phyloP scores from a whole-genome alignment of 2,329 filamentous ascomycete genomes.

The Arthrobotrys pseudoclavata region DNA sequence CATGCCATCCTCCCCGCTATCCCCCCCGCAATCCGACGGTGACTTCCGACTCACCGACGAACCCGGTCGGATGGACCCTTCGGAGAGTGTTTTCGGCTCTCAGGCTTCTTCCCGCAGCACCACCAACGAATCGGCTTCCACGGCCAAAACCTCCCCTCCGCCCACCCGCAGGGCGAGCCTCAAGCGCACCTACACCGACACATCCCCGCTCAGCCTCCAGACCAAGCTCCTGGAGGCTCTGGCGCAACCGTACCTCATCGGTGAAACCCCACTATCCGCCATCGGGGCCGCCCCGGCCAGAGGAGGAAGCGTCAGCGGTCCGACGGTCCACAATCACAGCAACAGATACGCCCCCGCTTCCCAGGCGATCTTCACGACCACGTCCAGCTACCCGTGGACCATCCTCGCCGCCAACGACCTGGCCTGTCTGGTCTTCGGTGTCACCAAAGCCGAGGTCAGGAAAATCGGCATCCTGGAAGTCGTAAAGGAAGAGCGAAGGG shows the following conservation, averaged over 20 bases:
- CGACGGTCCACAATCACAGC: conserved; percentile 84
- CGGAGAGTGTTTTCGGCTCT: conserved; percentile 65
- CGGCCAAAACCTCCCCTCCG: conserved; percentile 71
- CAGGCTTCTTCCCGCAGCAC: conserved; percentile 71
- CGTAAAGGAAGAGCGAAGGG: conserved; percentile 86
- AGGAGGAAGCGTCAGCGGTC: conserved; percentile 65
- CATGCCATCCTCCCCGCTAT: conserved; percentile 45
- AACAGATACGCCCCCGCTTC: conserved; percentile 91
- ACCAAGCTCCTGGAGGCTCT: conserved; percentile 87
- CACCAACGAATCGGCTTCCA: conserved; percentile 72
- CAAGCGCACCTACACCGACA: conserved; percentile 90
- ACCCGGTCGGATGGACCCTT: conserved; percentile 51
- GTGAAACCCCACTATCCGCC: conserved; percentile 60
- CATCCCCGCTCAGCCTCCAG: conserved; percentile 79
- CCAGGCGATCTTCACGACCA: conserved; percentile 98
- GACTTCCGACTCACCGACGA: conserved; percentile 59
- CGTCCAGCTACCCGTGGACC: conserved; percentile 89
- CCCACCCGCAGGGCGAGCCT: conserved; percentile 76
- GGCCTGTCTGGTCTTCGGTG: conserved; percentile 97
- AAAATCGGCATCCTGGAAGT: conserved; percentile 96
- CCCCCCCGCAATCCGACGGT: conserved; percentile 37
- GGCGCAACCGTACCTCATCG: conserved; percentile 80
- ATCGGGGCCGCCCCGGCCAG: conserved; percentile 49
- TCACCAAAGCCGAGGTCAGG: conserved; percentile 93
- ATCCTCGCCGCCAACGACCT: conserved; percentile 96